Percentiles rank a stretch among this genome's conserved stretches.
Evolutionary conservation across 2,329 filamentous ascomycete genomes (phyloP).

Genomic region (Pseudopithomyces chartarum): DNA sequence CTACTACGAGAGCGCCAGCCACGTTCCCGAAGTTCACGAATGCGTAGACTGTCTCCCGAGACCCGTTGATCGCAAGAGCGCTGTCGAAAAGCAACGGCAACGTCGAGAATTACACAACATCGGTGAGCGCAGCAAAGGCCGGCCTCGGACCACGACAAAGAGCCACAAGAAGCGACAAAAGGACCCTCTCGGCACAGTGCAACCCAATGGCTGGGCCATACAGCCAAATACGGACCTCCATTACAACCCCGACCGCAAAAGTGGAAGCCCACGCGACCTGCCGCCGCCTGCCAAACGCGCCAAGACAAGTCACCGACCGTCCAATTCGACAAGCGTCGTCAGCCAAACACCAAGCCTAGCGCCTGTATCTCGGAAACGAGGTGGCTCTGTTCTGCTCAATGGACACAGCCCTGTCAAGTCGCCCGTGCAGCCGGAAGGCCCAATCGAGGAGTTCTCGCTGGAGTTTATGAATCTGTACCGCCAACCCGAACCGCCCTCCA

Average conservation of each 20-base stretch:
- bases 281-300: constrained; percentile 74
- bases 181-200: constrained; percentile 62
- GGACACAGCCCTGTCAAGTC: constrained; percentile 78
- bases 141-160: constrained; percentile 75
- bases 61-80: constrained; percentile 72
- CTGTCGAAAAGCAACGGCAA: constrained; percentile 71
- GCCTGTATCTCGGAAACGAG: constrained; percentile 66
- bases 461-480: constrained; percentile 79
- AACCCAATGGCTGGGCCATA: constrained; percentile 68
- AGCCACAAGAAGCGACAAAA: constrained; percentile 88
- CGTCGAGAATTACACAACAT: constrained; percentile 64
- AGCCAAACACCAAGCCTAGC: constrained; percentile 68
- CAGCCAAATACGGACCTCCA: constrained; percentile 63
- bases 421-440: constrained; percentile 68
- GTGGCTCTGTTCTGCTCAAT: constrained; percentile 61
- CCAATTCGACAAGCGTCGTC: constrained; percentile 74
- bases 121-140: constrained; percentile 70
- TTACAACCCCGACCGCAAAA: constrained; percentile 52
- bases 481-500: constrained; percentile 59
- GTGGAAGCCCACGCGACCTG: constrained; percentile 57
- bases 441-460: constrained; percentile 71
- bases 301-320: constrained; percentile 81
- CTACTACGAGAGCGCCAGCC: constrained; percentile 80
- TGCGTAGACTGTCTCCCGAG: constrained; percentile 89
- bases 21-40: constrained; percentile 76